Evolutionary conservation across 208 protist species (phyloP).

Genomic region (Trypanosoma theileri): DNA sequence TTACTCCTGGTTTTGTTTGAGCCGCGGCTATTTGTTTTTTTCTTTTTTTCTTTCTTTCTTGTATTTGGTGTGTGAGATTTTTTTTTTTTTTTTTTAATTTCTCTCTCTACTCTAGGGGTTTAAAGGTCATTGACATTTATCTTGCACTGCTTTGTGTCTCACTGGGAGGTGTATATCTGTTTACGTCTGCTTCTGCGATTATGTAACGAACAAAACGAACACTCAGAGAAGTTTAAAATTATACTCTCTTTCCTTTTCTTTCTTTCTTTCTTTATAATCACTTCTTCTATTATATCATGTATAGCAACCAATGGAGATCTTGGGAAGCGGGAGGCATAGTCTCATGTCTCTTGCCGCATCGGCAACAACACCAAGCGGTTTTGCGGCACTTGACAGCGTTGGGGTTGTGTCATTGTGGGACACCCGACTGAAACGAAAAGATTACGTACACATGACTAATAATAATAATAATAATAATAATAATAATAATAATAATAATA

Average conservation of each 20-base stretch:
- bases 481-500: conserved; percentile 17
- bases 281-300: not conserved
- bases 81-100: not conserved
- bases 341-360: conserved; percentile 56
- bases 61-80: not conserved
- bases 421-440: conserved; percentile 43
- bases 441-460: conserved; percentile 37
- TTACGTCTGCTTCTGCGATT: too few species aligned
- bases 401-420: conserved; percentile 60
- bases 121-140: too few species aligned
- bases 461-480: not conserved
- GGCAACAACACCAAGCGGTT: conserved; percentile 23
- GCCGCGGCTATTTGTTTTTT: not conserved
- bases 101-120: not conserved
- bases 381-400: conserved; percentile 49
- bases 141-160: too few species aligned
- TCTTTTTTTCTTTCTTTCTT: not conserved
- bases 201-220: too few species aligned
- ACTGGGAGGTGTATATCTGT: too few species aligned
- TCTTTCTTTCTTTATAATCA: conserved; percentile 10
- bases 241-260: not conserved
- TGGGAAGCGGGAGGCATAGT: conserved; percentile 31
- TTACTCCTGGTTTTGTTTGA: conserved; percentile 2
- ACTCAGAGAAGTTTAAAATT: not conserved
- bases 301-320: conserved; percentile 40